phyloP scores from a whole-genome alignment of 225 moss, liverwort and hornwort genomes.

The Rhytidiadelphus loreus region DNA sequence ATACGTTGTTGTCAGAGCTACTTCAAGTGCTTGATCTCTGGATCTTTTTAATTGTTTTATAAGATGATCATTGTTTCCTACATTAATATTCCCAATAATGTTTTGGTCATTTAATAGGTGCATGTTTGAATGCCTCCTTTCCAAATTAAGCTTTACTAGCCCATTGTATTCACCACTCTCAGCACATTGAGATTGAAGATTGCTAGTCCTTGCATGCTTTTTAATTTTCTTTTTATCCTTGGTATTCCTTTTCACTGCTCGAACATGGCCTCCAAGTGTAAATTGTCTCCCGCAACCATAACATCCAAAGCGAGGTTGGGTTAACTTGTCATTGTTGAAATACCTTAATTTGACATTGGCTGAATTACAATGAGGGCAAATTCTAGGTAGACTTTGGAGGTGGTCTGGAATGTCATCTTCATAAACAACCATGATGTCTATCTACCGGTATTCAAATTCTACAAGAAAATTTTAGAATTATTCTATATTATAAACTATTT shows the following conservation, averaged over 20 bases:
- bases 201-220: too few species aligned
- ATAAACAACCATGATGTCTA: neutral
- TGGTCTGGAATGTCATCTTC: neutral
- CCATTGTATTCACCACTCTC: neutral
- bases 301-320: neutral
- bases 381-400: neutral
- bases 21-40: neutral
- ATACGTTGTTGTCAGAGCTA: accelerated
- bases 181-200: neutral
- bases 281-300: neutral
- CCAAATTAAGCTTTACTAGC: neutral
- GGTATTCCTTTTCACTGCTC: neutral
- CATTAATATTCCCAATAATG: neutral
- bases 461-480: neutral
- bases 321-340: neutral
- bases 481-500: neutral
- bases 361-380: neutral
- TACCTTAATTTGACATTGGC: neutral
- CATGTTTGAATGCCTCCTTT: neutral
- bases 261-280: neutral
- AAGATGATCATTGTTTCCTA: too few species aligned
- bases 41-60: neutral
- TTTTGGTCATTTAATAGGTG: too few species aligned
- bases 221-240: neutral
- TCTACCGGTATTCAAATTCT: neutral